Conservation (phyloP, 106 monocot species). For the Alisma plantagoaquatica region DNA sequence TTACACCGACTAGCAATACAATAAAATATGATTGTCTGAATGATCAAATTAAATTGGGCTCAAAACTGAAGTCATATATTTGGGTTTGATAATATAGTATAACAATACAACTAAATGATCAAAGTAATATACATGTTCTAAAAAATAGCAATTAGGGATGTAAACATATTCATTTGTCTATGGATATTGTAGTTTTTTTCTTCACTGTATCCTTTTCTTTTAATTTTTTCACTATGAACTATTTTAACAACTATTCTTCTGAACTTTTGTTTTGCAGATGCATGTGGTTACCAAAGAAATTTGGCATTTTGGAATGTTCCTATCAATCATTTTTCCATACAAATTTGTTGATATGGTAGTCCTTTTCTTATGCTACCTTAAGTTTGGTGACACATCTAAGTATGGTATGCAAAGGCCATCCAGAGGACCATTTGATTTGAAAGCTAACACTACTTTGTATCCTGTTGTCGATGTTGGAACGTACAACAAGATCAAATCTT, state of each 20-base stretch:
- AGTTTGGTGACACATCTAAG: slow-evolving; percentile 36
- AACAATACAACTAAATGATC: too few relatives aligned
- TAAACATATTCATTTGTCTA: too few relatives aligned
- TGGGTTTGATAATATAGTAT: too few relatives aligned
- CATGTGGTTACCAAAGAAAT: slow-evolving; percentile 19
- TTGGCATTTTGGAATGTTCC: slow-evolving; percentile 21
- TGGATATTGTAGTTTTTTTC: too few relatives aligned
- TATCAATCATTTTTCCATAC: slow-evolving; percentile 12
- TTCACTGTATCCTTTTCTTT: background rate
- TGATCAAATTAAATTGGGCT: too few relatives aligned
- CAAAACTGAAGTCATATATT: too few relatives aligned
- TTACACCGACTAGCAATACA: too few relatives aligned
- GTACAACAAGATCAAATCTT: slow-evolving; percentile 23
- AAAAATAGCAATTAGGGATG: too few relatives aligned
- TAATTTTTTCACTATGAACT: background rate
- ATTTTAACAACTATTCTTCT: background rate
- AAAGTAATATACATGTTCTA: too few relatives aligned
- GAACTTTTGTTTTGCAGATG: background rate
- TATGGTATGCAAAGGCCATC: slow-evolving; percentile 33
- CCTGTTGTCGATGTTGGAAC: slow-evolving; percentile 60
- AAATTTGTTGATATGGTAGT: slow-evolving; percentile 22
- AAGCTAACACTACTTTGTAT: slow-evolving; percentile 19
- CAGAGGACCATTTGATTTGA: slow-evolving; percentile 24
- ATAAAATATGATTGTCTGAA: too few relatives aligned
- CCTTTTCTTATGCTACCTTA: slow-evolving; percentile 1